These are phyloP conservation scores for Phytopythium kandeliae DNA, from an alignment of 352 stramenopile genomes.

Conservation along the genomic window DNA sequence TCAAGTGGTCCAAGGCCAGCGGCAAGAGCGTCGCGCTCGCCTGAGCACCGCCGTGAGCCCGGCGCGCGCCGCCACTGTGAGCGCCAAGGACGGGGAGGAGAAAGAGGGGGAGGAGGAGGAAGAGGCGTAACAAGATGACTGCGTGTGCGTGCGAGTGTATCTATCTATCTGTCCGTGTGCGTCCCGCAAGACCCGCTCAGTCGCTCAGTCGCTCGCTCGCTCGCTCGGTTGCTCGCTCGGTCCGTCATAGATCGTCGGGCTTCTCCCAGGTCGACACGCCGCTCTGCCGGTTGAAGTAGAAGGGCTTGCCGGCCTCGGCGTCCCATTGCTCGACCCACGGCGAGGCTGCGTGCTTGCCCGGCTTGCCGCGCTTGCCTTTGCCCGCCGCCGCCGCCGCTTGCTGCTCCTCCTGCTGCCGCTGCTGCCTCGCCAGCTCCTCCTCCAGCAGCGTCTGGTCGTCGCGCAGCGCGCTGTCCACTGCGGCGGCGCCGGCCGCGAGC, in stretches of 20 bases:
- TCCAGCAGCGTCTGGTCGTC: slow-evolving; percentile 58
- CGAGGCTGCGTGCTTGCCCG: slow-evolving; percentile 13
- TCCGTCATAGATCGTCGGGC: slow-evolving; percentile 45
- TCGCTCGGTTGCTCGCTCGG: not conserved
- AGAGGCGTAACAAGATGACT: too few relatives aligned
- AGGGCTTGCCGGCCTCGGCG: slow-evolving; percentile 62
- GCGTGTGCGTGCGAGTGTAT: too few relatives aligned
- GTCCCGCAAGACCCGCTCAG: too few relatives aligned
- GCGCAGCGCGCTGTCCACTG: slow-evolving; percentile 62
- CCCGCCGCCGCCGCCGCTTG: not conserved
- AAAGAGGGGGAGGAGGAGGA: not conserved
- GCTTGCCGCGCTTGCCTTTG: slow-evolving; percentile 4
- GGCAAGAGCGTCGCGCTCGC: slow-evolving; percentile 83
- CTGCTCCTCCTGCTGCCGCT: slow-evolving; percentile 31
- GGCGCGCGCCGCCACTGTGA: too few relatives aligned
- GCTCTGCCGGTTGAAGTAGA: slow-evolving; percentile 88
- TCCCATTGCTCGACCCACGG: slow-evolving; percentile 82
- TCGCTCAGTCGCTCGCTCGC: too few relatives aligned
- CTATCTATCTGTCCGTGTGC: too few relatives aligned
- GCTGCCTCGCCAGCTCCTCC: slow-evolving; percentile 51
- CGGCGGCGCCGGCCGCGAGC: slow-evolving; percentile 50
- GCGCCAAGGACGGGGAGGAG: not conserved
- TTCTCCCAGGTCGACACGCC: slow-evolving; percentile 79
- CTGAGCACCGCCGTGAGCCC: slow-evolving; percentile 15
- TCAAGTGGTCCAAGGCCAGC: slow-evolving; percentile 87